Base-by-base conservation (phyloP, 148 eudicot genomes). In the Spergularia marina region DNA sequence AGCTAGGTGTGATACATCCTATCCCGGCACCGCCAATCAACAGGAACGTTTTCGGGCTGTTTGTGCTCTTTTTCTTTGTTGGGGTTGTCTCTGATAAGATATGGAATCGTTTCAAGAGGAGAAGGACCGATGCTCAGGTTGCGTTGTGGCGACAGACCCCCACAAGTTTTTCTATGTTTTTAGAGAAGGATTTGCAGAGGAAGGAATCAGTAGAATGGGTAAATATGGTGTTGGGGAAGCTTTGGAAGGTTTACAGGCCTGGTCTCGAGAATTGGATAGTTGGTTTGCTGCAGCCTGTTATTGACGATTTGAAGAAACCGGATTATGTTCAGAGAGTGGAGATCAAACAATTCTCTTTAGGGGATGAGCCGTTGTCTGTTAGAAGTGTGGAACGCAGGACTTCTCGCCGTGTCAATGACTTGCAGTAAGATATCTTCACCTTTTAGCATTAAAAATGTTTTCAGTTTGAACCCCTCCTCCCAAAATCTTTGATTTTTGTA, bases 171-270 rank as follows among this genome's bases (percentile, higher is more conserved):
- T 91, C 98, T 8, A 79, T 83, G 83, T 83, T 91, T 54, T 73
- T 94, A 51, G 97, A 94, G 85, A 87, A 90, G 81, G 98, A 92
- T 84, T 88, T 94, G 86, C 93, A 87, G 84, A 89, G 98, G 81
- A 94, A 94, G 84, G 98, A 94, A 77, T 90, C 98, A 6, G 98
- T 94, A 53, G 98, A 94, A 80, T 94, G 98, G 98, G 98, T 94
- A 61, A 94, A 94, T 71, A 94, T 94, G 98, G 98, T 94, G 73
- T 73, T 94, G 83, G 97, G 91, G 75, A 94, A 94, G 87, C 83
- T 94, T 76, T 94, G 98, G 98, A 85, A 87, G 85, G 98, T 94
- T 56, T 94, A 94, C 63, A 89, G 87, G 76, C 82, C 82, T 77
- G 98, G 94, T 49, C 78, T 92, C 66, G 98, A 94, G 86, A 92